Percentiles rank a stretch among this genome's conserved stretches.
These are phyloP conservation scores for Neonectria faginata DNA, from an alignment of 2,329 filamentous ascomycete species.

Conservation along the genomic window DNA sequence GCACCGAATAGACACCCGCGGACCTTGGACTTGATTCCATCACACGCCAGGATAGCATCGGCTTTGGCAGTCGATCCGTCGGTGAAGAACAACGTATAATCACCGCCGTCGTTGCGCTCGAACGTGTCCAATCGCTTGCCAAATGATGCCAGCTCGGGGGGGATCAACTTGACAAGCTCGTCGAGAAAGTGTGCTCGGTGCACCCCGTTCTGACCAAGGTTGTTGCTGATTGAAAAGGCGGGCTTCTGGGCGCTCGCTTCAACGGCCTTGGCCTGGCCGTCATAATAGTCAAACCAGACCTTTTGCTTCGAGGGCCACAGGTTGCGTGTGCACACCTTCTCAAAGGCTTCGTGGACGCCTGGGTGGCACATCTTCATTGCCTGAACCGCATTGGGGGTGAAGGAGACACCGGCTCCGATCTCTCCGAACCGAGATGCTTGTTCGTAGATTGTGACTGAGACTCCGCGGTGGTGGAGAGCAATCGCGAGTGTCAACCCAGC, in stretches of 20 bases:
- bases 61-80: constrained; percentile 55
- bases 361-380: constrained; percentile 57
- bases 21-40: constrained; percentile 26
- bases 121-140: constrained; percentile 44
- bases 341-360: constrained; percentile 49
- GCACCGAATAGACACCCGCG: constrained; percentile 18
- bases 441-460: constrained; percentile 61
- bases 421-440: constrained; percentile 56
- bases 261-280: constrained; percentile 33
- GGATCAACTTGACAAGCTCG: constrained; percentile 54
- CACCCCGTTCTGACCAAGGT: constrained; percentile 47
- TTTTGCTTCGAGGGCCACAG: constrained; percentile 38
- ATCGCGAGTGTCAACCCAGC: constrained; percentile 62
- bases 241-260: constrained; percentile 3
- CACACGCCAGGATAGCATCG: constrained; percentile 43
- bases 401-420: constrained; percentile 64
- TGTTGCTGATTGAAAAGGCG: constrained; percentile 35
- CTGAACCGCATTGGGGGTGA: constrained; percentile 63
- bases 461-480: constrained; percentile 56
- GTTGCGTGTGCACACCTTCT: constrained; percentile 42
- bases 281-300: constrained; percentile 43
- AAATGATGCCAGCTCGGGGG: constrained; percentile 47
- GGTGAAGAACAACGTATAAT: constrained; percentile 50
- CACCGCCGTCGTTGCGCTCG: constrained; percentile 27
- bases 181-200: constrained; percentile 56